Evolutionary conservation across 2,329 filamentous ascomycete species (phyloP), one percentile per base, ranked within the genome.

Genomic region (Aspergillus tanneri): DNA sequence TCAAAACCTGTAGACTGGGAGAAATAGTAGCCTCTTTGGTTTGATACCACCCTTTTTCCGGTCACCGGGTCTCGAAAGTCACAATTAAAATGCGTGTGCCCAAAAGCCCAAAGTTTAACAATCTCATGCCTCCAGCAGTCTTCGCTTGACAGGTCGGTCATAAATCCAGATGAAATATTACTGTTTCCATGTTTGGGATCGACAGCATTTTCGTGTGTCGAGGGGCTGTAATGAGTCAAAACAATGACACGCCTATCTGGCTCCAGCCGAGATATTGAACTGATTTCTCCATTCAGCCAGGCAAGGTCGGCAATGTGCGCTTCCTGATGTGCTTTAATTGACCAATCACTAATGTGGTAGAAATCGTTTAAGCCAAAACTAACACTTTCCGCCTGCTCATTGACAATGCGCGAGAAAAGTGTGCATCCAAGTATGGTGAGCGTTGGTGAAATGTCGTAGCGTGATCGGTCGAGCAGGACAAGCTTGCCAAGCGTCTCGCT

Each of bases 331-430:
- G 41, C 45, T n/a, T 59, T 52, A 4, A 63, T 50, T 9, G 49
- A 50, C 59, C 62, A 65, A 14, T 59, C 50, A 0, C 47, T 38
- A 6, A 66, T 77, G 2, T 70, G 55, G 47, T 67, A 73, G 49
- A 80, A 80, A 62, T 80, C 77, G 32, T 73, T 73, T 12, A 79
- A 44, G 0, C 71, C 63, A 22, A 65, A 49, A 27, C 63, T 63
- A 6, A 79, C 72, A 0, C 50, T 58, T 21, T 63, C 56, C 8
- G 54, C 46, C 5, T 69, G 65, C 14, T 68, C 59, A 0, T 59
- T 45, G 1, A 70, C 65, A 25, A 81, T 64, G 5, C 56, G 47
- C 0, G 78, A 80, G 60, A 77, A 81, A 4, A 81, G 65, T 12
- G 72, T 74, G 55, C 71, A 76, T 5, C 73, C 72, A 2, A 76